Percentiles rank a stretch among this genome's conserved stretches.
Conservation (phyloP, 139 green algal genomes). For the Chlamydomonas eustigma region DNA sequence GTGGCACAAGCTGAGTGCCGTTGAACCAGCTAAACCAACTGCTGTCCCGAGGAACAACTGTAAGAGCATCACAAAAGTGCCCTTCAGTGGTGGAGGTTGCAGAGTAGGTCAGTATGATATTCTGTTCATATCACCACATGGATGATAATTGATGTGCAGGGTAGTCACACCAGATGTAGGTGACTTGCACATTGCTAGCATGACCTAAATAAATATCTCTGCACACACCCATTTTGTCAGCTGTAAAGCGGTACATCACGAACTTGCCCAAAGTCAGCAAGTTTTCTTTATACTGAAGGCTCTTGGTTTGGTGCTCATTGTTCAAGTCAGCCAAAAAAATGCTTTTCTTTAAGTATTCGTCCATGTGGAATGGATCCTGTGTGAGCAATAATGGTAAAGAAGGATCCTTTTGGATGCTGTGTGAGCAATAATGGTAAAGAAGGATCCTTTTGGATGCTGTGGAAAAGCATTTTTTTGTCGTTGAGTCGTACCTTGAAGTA, state of each 20-base stretch:
- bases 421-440: too few species aligned
- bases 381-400: background rate
- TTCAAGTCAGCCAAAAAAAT: conserved; percentile 86
- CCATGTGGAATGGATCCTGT: conserved; percentile 61
- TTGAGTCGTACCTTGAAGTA: conserved; percentile 80
- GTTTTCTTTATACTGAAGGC: conserved; percentile 63
- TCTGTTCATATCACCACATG: background rate
- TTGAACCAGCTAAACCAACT: conserved; percentile 77
- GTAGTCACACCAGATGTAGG: too few species aligned
- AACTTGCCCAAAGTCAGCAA: conserved; percentile 64
- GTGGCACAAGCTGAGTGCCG: conserved; percentile 46
- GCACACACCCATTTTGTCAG: conserved; percentile 64
- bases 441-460: too few species aligned
- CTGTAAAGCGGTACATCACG: conserved; percentile 71
- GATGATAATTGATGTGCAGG: background rate
- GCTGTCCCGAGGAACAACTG: conserved; percentile 71
- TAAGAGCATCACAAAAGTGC: background rate
- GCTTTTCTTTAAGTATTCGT: conserved; percentile 59
- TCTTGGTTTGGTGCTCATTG: conserved; percentile 64
- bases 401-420: too few species aligned
- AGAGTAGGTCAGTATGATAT: background rate
- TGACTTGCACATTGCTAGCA: background rate
- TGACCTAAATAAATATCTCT: background rate
- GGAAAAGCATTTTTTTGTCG: too few species aligned
- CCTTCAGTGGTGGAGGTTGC: too few species aligned